Evolutionary conservation across 768 basidiomycete genomes (phyloP).

Genomic region (Rhodosporidiobolus odoratus): DNA sequence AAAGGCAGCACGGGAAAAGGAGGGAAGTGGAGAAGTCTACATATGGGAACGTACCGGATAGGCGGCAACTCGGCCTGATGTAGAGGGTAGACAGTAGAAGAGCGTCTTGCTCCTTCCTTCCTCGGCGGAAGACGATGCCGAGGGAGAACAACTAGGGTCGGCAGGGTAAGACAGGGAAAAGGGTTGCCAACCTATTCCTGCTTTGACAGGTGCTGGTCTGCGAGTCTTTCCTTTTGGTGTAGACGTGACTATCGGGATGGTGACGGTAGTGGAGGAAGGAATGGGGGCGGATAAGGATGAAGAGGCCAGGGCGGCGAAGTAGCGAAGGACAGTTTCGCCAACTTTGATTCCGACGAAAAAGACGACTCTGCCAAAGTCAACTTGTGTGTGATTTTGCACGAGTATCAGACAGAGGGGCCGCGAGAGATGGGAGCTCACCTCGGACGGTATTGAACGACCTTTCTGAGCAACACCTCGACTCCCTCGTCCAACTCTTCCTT

Average conservation of each 20-base stretch:
- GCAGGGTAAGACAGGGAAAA: not conserved
- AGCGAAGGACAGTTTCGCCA: not conserved
- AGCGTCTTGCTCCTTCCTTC: not conserved
- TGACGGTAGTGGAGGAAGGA: not conserved
- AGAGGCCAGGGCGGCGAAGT: not conserved
- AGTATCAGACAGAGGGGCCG: not conserved
- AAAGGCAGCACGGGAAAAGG: too few species aligned
- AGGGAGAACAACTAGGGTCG: not conserved
- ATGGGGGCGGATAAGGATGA: not conserved
- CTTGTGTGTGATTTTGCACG: too few species aligned
- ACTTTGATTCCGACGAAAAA: too few species aligned
- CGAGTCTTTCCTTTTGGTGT: too few species aligned
- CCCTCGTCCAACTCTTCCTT: too few species aligned
- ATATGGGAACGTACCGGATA: slow-evolving; percentile 10
- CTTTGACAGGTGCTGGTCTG: too few species aligned
- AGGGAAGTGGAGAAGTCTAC: too few species aligned
- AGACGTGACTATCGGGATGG: not conserved
- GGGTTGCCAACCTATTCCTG: not conserved
- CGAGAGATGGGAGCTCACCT: not conserved
- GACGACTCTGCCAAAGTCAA: too few species aligned
- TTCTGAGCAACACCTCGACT: not conserved
- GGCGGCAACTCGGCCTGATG: slow-evolving; percentile 11
- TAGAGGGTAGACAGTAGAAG: slow-evolving; percentile 23
- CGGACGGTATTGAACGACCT: not conserved
- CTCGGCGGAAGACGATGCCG: not conserved